Conservation (phyloP, 257 asterid species). For the Nicotiana knightiana region DNA sequence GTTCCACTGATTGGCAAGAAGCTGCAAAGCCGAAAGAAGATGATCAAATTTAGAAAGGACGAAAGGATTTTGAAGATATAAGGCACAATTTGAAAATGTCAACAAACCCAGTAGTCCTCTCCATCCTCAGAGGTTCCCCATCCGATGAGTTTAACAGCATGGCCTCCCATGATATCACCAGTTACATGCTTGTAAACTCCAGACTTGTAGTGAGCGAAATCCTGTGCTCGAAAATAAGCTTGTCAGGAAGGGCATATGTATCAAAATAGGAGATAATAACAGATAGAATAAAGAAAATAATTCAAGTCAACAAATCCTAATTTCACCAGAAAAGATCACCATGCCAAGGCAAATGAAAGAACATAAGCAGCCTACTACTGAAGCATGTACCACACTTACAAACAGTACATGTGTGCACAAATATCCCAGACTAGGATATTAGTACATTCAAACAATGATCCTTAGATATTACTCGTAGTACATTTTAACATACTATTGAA, state of each 20-base stretch:
- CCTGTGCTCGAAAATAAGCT: constrained; percentile 37
- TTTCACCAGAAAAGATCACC: not conserved
- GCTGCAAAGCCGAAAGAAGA: constrained; percentile 40
- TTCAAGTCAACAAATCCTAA: not conserved
- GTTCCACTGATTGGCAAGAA: constrained; percentile 94
- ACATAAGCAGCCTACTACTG: not conserved
- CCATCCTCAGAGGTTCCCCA: constrained; percentile 87
- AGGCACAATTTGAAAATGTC: not conserved
- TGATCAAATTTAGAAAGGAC: constrained; percentile 9
- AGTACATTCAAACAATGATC: not conserved
- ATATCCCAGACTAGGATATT: not conserved
- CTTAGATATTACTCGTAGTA: not conserved
- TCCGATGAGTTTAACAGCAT: constrained; percentile 91
- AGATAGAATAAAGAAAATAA: not conserved
- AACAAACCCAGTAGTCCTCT: constrained; percentile 84
- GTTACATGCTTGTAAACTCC: constrained; percentile 82
- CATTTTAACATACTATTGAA: not conserved
- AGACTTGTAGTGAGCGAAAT: constrained; percentile 83
- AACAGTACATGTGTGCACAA: not conserved
- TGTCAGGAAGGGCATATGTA: not conserved
- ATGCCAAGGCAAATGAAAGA: not conserved
- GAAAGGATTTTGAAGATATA: not conserved
- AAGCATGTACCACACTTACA: not conserved
- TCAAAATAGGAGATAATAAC: not conserved
- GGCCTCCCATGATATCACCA: constrained; percentile 83